These are phyloP conservation scores for Didymella sp. DNA, from an alignment of 2,329 filamentous ascomycete species.

Conservation along the genomic window DNA sequence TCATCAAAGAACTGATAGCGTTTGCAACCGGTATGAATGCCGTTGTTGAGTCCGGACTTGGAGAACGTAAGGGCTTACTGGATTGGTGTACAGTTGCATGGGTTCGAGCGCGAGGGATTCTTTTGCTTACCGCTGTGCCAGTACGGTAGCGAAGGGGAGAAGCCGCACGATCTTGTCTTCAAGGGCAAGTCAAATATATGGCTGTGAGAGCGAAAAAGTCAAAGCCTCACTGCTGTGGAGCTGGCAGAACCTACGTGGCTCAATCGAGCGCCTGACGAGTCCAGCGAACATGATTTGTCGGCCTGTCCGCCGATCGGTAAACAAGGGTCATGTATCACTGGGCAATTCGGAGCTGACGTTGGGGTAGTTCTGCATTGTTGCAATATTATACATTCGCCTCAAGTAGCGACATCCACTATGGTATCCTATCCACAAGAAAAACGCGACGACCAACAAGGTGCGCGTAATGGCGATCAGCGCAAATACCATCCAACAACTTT, in stretches of 20 bases:
- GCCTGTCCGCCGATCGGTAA: not conserved
- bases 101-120: not conserved
- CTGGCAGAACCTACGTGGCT: not conserved
- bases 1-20: not conserved
- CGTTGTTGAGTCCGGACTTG: not conserved
- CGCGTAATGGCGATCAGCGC: constrained; percentile 11
- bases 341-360: not conserved
- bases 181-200: not conserved
- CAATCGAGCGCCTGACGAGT: not conserved
- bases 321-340: not conserved
- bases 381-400: constrained; percentile 27
- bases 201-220: not conserved
- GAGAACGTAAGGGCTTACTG: not conserved
- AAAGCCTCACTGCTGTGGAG: not conserved
- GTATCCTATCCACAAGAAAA: constrained; percentile 22
- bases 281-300: not conserved
- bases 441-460: constrained; percentile 13
- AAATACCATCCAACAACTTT: constrained; percentile 15
- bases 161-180: not conserved
- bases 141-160: not conserved
- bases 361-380: constrained; percentile 15
- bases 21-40: not conserved
- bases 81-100: not conserved
- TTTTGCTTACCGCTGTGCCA: not conserved
- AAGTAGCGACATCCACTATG: constrained; percentile 6